Percentiles rank a stretch among this genome's conserved stretches.
These are phyloP conservation scores for Maudiozyma humilis DNA, from an alignment of 1,139 yeast genomes.

Conservation along the genomic window DNA sequence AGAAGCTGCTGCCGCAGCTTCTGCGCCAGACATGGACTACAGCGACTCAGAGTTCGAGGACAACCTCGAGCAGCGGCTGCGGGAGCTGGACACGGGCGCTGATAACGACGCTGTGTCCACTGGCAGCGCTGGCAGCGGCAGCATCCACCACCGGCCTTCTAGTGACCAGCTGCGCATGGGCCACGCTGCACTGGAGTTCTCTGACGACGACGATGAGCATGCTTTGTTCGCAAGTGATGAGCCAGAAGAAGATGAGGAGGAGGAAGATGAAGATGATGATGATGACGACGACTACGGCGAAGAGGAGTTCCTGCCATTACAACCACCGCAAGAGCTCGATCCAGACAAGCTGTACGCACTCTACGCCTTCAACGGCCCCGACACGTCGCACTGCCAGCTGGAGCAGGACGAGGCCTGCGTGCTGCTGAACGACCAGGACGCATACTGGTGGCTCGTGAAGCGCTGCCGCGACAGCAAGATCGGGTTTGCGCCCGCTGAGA, in stretches of 20 bases:
- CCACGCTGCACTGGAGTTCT: conserved; percentile 4
- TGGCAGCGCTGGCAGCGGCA: no score
- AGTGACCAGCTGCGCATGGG: background rate
- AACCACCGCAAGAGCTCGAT: conserved; percentile 76
- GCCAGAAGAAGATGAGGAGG: conserved; percentile 5
- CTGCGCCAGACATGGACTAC: conserved; percentile 21
- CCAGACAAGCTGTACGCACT: conserved; percentile 81
- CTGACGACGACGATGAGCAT: conserved; percentile 7
- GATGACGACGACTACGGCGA: conserved; percentile 20
- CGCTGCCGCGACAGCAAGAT: conserved; percentile 61
- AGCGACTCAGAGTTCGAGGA: conserved; percentile 33
- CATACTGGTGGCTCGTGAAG: conserved; percentile 93
- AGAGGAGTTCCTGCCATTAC: conserved; percentile 45
- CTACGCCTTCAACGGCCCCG: conserved; percentile 84
- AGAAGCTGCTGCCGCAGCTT: background rate
- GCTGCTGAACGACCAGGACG: conserved; percentile 77
- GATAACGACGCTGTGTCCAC: background rate
- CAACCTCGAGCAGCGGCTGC: conserved; percentile 25
- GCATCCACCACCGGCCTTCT: background rate
- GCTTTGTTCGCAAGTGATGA: background rate
- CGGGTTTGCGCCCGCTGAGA: conserved; percentile 96
- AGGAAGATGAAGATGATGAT: conserved; percentile 8
- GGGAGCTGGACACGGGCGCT: conserved; percentile 15
- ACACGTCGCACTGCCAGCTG: conserved; percentile 83
- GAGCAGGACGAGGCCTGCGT: conserved; percentile 75